Conservation (phyloP, 179 eudicot species). For the Beta corolliflora region DNA sequence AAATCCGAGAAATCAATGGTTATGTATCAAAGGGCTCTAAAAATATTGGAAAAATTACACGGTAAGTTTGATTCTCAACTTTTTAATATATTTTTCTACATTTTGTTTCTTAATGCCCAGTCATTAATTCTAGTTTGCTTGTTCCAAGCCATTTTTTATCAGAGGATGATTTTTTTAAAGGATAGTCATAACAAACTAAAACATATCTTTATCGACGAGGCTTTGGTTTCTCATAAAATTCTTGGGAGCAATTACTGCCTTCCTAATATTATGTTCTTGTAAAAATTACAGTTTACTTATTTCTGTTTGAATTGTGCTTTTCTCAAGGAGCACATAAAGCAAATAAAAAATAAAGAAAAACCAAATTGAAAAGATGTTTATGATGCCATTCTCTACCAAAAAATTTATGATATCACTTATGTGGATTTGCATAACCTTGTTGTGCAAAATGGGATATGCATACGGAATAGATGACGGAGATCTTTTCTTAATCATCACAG, state of each 20-base stretch:
- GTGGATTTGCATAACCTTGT: no score
- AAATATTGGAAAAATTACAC: constrained; percentile 51
- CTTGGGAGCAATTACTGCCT: background rate
- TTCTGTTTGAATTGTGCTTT: background rate
- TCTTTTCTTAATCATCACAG: background rate
- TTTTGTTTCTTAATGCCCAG: background rate
- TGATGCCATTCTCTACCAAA: background rate
- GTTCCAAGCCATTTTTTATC: background rate
- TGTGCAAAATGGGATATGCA: no score
- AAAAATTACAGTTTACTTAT: background rate
- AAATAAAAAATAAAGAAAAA: background rate
- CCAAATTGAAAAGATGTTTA: background rate
- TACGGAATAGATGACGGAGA: no score
- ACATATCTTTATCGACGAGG: background rate
- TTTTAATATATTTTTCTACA: background rate
- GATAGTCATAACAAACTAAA: background rate
- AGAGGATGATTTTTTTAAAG: no score
- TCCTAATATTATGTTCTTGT: background rate
- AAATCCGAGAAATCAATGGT: constrained; percentile 54
- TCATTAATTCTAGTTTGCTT: background rate
- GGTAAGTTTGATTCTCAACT: constrained; percentile 43
- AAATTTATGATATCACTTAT: background rate
- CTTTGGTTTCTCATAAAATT: background rate
- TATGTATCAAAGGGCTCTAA: constrained; percentile 61
- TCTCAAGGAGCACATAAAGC: background rate